Percentiles rank a stretch among this genome's conserved stretches.
phyloP scores from a whole-genome alignment of 176 grass and related monocot genomes.

The Chloris gayana region DNA sequence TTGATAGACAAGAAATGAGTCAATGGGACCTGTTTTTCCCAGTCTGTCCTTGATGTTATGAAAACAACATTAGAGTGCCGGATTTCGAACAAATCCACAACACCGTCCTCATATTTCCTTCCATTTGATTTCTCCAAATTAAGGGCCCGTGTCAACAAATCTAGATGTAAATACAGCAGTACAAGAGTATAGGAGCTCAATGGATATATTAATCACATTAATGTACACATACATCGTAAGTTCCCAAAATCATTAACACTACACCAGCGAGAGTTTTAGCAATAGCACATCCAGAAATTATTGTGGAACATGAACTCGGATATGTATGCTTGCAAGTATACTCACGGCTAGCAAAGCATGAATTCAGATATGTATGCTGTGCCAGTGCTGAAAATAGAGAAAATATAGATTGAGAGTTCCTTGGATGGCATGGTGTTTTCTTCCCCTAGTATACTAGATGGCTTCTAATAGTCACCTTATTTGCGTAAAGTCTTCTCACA shows the following conservation, averaged over 20 bases:
- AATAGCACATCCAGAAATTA: not conserved
- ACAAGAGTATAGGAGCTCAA: not conserved
- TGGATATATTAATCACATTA: not conserved
- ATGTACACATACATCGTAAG: not conserved
- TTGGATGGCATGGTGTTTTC: not conserved
- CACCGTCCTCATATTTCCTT: not conserved
- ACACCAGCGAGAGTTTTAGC: not conserved
- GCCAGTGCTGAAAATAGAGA: not conserved
- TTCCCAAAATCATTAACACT: not conserved
- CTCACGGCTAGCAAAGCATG: not conserved
- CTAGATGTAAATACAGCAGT: not conserved
- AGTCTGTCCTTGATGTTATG: constrained; percentile 65
- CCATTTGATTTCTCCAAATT: not conserved
- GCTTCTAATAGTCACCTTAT: not conserved
- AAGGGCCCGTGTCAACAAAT: not conserved
- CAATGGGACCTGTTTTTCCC: constrained; percentile 59
- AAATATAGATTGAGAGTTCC: not conserved
- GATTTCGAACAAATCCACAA: not conserved
- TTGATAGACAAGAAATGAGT: not conserved
- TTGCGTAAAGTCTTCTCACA: not conserved
- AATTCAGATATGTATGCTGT: not conserved
- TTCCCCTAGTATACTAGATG: not conserved
- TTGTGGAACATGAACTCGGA: not conserved
- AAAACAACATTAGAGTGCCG: not conserved
- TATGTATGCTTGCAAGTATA: not conserved